Conservation (phyloP, 768 basidiomycete genomes). For the Kwoniella bestiolae region DNA sequence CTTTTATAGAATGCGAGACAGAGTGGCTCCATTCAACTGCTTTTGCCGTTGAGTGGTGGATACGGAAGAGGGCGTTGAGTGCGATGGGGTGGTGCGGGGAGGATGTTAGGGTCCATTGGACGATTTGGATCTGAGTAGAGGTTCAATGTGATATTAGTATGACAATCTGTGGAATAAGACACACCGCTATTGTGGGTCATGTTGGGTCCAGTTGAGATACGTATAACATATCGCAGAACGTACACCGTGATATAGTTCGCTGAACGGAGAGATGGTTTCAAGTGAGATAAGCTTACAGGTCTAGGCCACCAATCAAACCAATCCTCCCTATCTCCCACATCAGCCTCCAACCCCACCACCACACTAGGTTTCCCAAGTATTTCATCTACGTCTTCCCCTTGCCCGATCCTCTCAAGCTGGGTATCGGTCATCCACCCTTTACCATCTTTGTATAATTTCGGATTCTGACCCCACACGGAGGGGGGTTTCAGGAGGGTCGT, state of each 20-base stretch:
- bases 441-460: slow-evolving; percentile 40
- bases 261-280: not conserved
- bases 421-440: slow-evolving; percentile 42
- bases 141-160: too few relatives aligned
- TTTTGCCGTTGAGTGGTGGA: slow-evolving; percentile 51
- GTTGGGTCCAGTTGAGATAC: too few relatives aligned
- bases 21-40: slow-evolving; percentile 43
- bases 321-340: slow-evolving; percentile 60
- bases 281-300: slow-evolving; percentile 42
- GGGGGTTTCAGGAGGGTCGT: slow-evolving; percentile 56
- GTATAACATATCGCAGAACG: too few relatives aligned
- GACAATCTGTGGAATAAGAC: too few relatives aligned
- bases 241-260: too few relatives aligned
- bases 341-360: slow-evolving; percentile 61
- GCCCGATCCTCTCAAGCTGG: slow-evolving; percentile 19
- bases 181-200: too few relatives aligned
- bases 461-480: slow-evolving; percentile 49
- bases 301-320: slow-evolving; percentile 59
- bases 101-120: slow-evolving; percentile 61
- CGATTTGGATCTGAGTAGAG: slow-evolving; percentile 58
- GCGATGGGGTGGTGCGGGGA: slow-evolving; percentile 59
- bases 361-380: slow-evolving; percentile 50
- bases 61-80: slow-evolving; percentile 58
- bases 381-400: slow-evolving; percentile 31
- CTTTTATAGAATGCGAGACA: slow-evolving; percentile 25